Percentiles rank a stretch among this genome's conserved stretches.
These are phyloP conservation scores for Metschnikowia aberdeeniae DNA, from an alignment of 805 yeast genomes.

Conservation along the genomic window DNA sequence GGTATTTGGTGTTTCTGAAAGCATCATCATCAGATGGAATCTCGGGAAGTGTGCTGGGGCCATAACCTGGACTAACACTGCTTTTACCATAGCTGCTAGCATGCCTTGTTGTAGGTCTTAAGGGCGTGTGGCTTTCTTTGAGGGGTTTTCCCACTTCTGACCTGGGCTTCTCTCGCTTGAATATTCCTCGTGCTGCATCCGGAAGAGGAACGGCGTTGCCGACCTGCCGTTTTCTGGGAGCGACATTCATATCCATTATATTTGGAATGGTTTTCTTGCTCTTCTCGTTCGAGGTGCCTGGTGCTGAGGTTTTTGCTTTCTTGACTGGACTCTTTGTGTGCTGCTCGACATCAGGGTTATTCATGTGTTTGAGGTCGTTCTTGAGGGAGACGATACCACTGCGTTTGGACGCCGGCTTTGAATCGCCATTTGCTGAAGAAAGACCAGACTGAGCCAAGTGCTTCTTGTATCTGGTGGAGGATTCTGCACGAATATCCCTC, in stretches of 20 bases:
- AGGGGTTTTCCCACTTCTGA: conserved; percentile 1
- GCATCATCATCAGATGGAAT: conserved; percentile 40
- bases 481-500: conserved; percentile 11
- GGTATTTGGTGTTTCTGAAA: conserved; percentile 10
- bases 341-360: background rate
- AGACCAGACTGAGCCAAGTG: background rate
- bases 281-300: background rate
- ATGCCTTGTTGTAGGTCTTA: background rate
- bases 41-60: conserved; percentile 31
- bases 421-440: background rate
- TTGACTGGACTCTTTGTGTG: background rate
- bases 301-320: background rate
- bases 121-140: conserved; percentile 2
- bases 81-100: conserved; percentile 6
- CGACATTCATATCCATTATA: conserved; percentile 6
- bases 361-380: conserved; percentile 3
- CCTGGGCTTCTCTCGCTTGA: conserved; percentile 6
- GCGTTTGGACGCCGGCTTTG: conserved; percentile 1
- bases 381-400: conserved; percentile 3
- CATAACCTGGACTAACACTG: conserved; percentile 14
- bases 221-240: conserved; percentile 9
- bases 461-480: conserved; percentile 18
- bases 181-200: conserved; percentile 34
- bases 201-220: conserved; percentile 37
- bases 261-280: background rate